Evolutionary conservation across 2,329 filamentous ascomycete genomes (phyloP).

Genomic region (Aspergillus brasiliensis): DNA sequence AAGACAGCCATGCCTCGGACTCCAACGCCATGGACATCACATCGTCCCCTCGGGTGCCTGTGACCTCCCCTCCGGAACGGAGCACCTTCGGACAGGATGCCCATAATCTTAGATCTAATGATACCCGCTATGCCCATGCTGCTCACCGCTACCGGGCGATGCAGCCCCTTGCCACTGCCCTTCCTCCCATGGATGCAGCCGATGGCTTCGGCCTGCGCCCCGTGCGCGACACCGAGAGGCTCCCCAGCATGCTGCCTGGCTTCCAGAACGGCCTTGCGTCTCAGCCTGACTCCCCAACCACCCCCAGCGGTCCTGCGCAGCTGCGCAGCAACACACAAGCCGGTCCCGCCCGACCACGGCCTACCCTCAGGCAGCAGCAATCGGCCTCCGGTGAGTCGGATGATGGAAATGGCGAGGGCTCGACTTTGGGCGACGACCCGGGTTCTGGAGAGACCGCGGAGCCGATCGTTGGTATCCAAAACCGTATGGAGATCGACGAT

Average conservation of each 20-base stretch:
- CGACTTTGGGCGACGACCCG: conserved; percentile 70
- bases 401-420: conserved; percentile 82
- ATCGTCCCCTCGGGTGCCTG: conserved; percentile 63
- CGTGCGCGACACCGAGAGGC: conserved; percentile 77
- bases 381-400: conserved; percentile 86
- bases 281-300: conserved; percentile 90
- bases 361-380: conserved; percentile 85
- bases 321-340: conserved; percentile 57
- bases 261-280: conserved; percentile 71
- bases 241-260: conserved; percentile 77
- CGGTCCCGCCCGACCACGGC: conserved; percentile 67
- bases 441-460: conserved; percentile 55
- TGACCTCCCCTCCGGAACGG: conserved; percentile 72
- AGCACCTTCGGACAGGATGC: conserved; percentile 62
- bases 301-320: conserved; percentile 70
- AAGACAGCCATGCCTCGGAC: conserved; percentile 51
- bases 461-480: conserved; percentile 76
- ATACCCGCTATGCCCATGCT: conserved; percentile 45
- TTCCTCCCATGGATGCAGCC: conserved; percentile 67
- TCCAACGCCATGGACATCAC: conserved; percentile 61
- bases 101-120: conserved; percentile 51
- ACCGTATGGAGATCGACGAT: conserved; percentile 81
- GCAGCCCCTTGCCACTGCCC: conserved; percentile 68
- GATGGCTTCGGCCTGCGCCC: conserved; percentile 76
- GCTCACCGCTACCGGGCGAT: conserved; percentile 57